A percentile compares a stretch with the other conserved stretches of the same genome.
These are phyloP conservation scores for Helichrysum umbraculigerum DNA, from an alignment of 129 eudicot species.

Conservation along the genomic window DNA sequence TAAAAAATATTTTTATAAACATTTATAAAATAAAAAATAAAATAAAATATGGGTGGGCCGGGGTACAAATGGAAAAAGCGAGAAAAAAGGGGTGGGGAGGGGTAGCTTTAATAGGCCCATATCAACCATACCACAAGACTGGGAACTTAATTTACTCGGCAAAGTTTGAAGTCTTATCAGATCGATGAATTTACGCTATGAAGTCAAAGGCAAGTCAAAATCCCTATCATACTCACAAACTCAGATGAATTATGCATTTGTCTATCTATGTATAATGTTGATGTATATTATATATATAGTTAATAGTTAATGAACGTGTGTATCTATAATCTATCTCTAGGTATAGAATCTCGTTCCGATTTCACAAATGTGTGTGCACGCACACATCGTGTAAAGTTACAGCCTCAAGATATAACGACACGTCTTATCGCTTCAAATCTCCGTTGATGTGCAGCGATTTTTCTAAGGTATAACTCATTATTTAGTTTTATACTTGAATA, in stretches of 20 bases:
- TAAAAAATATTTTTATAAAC: no score
- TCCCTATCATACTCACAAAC: not conserved
- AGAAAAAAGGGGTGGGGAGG: no score
- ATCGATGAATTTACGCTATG: not conserved
- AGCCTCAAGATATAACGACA: not conserved
- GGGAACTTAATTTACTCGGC: no score
- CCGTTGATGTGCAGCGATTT: not conserved
- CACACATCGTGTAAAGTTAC: no score
- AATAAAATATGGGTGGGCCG: no score
- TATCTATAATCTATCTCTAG: not conserved
- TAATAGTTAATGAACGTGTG: not conserved
- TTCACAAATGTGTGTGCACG: not conserved
- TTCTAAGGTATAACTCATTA: not conserved
- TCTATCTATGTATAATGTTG: not conserved
- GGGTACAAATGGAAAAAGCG: no score
- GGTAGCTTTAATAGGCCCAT: no score
- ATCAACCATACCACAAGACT: no score
- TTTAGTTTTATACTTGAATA: not conserved
- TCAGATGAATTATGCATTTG: not conserved
- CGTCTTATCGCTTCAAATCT: not conserved
- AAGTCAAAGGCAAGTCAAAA: not conserved
- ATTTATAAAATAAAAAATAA: no score
- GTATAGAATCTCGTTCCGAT: not conserved
- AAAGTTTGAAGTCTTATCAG: not conserved
- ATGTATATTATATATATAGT: not conserved